These are phyloP conservation scores for Lactarius evosmus DNA, from an alignment of 768 basidiomycete genomes.

Conservation along the genomic window DNA sequence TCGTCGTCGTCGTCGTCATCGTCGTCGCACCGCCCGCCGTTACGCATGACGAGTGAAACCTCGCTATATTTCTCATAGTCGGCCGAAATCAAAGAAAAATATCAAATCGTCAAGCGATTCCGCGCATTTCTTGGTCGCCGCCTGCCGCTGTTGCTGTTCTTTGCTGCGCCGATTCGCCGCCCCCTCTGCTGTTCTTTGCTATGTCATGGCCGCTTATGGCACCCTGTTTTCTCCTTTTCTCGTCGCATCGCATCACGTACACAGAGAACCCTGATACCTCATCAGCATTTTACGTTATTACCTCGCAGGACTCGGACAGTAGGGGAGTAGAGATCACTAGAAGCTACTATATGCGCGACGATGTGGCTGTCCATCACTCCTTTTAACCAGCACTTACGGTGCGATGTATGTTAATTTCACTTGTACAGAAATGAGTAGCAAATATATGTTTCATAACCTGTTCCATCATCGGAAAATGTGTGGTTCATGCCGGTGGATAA, in stretches of 20 bases:
- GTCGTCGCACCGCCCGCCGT: background rate
- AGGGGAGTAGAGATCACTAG: background rate
- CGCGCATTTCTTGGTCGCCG: background rate
- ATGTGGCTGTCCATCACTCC: slow-evolving; percentile 1
- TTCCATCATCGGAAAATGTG: background rate
- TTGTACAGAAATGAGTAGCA: background rate
- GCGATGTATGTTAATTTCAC: background rate
- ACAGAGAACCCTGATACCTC: slow-evolving; percentile 13
- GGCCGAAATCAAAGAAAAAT: background rate
- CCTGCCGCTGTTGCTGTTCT: background rate
- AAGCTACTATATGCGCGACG: background rate
- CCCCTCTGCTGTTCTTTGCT: background rate
- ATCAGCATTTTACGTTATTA: slow-evolving; percentile 12
- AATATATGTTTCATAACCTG: background rate
- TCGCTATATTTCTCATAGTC: background rate
- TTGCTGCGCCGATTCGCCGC: background rate
- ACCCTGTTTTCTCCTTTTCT: background rate
- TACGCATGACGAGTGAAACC: background rate
- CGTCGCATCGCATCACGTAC: background rate
- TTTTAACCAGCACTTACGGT: background rate
- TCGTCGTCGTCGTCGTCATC: background rate
- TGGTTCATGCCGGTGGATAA: background rate
- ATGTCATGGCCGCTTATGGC: background rate
- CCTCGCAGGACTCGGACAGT: background rate
- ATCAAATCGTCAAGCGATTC: background rate